A percentile compares a stretch with the other conserved stretches of the same genome.
These are phyloP conservation scores for Geranium brycei DNA, from an alignment of 345 rosid genomes.

Conservation along the genomic window DNA sequence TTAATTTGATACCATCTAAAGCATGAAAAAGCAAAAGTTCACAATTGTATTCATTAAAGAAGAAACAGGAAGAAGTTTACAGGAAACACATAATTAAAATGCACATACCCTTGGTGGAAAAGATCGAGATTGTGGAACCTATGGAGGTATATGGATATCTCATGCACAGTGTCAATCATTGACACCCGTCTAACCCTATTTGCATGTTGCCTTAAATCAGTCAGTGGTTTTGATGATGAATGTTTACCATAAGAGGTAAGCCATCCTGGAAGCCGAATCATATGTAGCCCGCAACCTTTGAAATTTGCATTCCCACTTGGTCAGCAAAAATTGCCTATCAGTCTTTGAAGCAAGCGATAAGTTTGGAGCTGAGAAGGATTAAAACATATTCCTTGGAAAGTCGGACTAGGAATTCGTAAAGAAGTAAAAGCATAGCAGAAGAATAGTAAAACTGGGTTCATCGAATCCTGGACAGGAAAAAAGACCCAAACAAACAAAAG, in stretches of 20 bases:
- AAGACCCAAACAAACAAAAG: neutral
- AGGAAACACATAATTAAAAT: neutral
- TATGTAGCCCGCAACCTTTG: constrained; percentile 23
- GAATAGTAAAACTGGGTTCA: neutral
- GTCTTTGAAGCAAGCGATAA: neutral
- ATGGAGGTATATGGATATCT: constrained; percentile 70
- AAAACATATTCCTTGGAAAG: too few relatives aligned
- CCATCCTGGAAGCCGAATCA: constrained; percentile 35
- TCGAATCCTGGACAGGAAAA: too few relatives aligned
- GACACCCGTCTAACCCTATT: constrained; percentile 38
- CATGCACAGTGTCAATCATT: constrained; percentile 63
- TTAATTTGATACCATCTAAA: constrained; percentile 85
- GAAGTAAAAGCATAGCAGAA: neutral
- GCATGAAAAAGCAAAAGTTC: neutral
- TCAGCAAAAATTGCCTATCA: constrained; percentile 1
- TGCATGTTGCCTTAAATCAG: constrained; percentile 29
- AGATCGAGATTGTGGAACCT: constrained; percentile 79
- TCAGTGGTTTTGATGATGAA: constrained; percentile 16
- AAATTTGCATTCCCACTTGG: constrained; percentile 25
- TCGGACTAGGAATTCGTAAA: neutral
- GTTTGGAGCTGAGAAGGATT: neutral
- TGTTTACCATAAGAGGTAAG: constrained; percentile 15
- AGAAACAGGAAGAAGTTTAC: neutral
- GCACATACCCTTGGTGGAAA: constrained; percentile 81
- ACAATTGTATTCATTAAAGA: neutral